A percentile compares a stretch with the other conserved stretches of the same genome.
Evolutionary conservation across 2,329 filamentous ascomycete species (phyloP).

Genomic region (Boeremia lycopersici): DNA sequence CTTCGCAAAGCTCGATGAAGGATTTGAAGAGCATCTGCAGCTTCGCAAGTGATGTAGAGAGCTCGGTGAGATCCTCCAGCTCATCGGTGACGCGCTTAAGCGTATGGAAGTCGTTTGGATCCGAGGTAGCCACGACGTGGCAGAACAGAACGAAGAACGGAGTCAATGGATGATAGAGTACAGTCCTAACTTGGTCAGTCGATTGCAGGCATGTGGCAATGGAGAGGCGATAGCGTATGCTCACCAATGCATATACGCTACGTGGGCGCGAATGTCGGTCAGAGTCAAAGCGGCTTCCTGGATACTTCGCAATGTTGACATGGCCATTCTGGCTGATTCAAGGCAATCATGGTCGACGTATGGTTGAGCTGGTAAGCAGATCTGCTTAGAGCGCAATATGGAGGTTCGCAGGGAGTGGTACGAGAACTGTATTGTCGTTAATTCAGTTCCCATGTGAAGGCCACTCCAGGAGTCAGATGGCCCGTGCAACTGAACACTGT

Average conservation of each 20-base stretch:
- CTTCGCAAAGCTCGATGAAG: slow-evolving; percentile 21
- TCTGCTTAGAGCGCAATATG: slow-evolving; percentile 27
- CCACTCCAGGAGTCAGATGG: slow-evolving; percentile 23
- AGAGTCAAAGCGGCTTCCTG: slow-evolving; percentile 19
- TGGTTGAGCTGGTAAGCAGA: slow-evolving; percentile 18
- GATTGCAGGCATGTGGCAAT: background rate
- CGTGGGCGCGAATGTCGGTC: slow-evolving; percentile 18
- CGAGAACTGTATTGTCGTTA: slow-evolving; percentile 29
- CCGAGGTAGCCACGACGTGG: slow-evolving; percentile 27
- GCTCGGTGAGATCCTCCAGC: slow-evolving; percentile 22
- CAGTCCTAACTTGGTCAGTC: slow-evolving; percentile 20
- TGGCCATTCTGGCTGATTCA: slow-evolving; percentile 24
- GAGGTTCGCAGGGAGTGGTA: slow-evolving; percentile 30
- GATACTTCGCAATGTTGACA: slow-evolving; percentile 20
- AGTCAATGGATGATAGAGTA: slow-evolving; percentile 28
- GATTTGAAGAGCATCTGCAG: slow-evolving; percentile 23
- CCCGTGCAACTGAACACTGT: slow-evolving; percentile 15
- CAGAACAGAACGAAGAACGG: slow-evolving; percentile 33
- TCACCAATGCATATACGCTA: slow-evolving; percentile 29
- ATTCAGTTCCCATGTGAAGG: slow-evolving; percentile 20
- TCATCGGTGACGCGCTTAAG: slow-evolving; percentile 19
- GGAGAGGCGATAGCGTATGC: background rate
- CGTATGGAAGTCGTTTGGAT: slow-evolving; percentile 18
- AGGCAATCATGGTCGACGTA: slow-evolving; percentile 18
- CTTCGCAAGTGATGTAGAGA: slow-evolving; percentile 8